Evolutionary conservation across 495 filamentous ascomycete genomes (phyloP).

Genomic region (Aspergillus kassunensis): DNA sequence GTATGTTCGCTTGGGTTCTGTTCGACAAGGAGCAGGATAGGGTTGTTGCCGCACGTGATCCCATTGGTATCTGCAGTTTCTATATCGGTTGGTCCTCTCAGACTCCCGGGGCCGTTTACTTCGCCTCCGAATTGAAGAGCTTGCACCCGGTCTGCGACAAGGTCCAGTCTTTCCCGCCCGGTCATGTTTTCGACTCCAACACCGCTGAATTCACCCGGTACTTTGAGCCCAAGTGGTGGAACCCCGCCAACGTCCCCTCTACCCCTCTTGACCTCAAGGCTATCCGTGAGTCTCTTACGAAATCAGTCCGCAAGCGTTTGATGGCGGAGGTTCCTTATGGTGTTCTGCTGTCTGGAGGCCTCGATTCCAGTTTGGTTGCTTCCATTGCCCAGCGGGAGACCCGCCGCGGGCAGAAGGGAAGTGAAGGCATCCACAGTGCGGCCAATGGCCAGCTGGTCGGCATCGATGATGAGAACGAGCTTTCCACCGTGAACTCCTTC

Average conservation of each 20-base stretch:
- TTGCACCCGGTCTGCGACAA: slow-evolving; percentile 92
- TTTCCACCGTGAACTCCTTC: slow-evolving; percentile 86
- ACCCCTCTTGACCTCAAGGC: slow-evolving; percentile 76
- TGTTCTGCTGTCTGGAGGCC: slow-evolving; percentile 88
- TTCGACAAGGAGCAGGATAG: slow-evolving; percentile 92
- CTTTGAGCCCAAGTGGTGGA: slow-evolving; percentile 91
- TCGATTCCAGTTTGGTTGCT: slow-evolving; percentile 93
- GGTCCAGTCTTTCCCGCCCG: slow-evolving; percentile 89
- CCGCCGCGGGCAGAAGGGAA: slow-evolving; percentile 61
- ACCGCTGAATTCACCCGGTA: slow-evolving; percentile 78
- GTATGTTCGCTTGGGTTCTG: slow-evolving; percentile 99
- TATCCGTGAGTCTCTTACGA: slow-evolving; percentile 78
- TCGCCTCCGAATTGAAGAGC: slow-evolving; percentile 95
- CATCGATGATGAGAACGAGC: slow-evolving; percentile 84
- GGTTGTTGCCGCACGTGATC: slow-evolving; percentile 88
- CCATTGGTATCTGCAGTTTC: slow-evolving; percentile 95
- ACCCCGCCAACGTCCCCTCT: slow-evolving; percentile 69
- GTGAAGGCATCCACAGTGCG: slow-evolving; percentile 18
- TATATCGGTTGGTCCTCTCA: slow-evolving; percentile 86
- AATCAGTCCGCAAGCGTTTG: slow-evolving; percentile 87
- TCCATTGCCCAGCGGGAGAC: slow-evolving; percentile 94
- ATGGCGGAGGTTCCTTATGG: slow-evolving; percentile 99
- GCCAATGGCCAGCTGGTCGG: slow-evolving; percentile 66
- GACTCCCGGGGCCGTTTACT: slow-evolving; percentile 83
- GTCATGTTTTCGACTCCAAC: slow-evolving; percentile 91